Conservation (phyloP, 1,139 yeast genomes). For the Geotrichum fermentans region DNA sequence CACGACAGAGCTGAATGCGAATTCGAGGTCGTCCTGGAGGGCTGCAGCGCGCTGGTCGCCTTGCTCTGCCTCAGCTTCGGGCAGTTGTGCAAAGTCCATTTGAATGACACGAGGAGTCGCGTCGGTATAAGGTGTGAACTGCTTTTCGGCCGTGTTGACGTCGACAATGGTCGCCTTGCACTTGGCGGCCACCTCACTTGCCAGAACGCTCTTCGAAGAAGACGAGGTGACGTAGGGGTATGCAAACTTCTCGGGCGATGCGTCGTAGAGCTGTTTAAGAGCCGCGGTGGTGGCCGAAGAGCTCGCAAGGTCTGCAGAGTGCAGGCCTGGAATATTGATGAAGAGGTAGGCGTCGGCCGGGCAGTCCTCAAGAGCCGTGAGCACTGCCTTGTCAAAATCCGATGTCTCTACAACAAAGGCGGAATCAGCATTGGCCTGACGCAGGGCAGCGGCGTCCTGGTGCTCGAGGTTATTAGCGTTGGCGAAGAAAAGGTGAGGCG, state of each 20-base stretch:
- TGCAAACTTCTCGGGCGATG: slow-evolving; percentile 27
- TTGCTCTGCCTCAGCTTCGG: slow-evolving; percentile 22
- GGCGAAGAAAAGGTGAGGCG: slow-evolving; percentile 21
- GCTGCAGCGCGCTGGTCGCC: slow-evolving; percentile 17
- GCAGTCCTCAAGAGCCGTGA: slow-evolving; percentile 30
- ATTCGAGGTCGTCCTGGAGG: slow-evolving; percentile 31
- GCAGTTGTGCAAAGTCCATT: slow-evolving; percentile 28
- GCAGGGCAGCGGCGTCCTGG: slow-evolving; percentile 12
- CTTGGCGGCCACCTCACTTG: slow-evolving; percentile 25
- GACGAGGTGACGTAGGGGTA: slow-evolving; percentile 19
- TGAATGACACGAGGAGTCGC: slow-evolving; percentile 33
- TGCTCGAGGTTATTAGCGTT: slow-evolving; percentile 14
- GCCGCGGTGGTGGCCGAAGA: slow-evolving; percentile 26
- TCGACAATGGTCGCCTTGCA: slow-evolving; percentile 33
- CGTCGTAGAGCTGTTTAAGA: slow-evolving; percentile 28
- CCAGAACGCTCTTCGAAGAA: slow-evolving; percentile 19
- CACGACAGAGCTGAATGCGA: slow-evolving; percentile 30
- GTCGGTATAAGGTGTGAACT: slow-evolving; percentile 31
- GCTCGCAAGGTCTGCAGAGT: slow-evolving; percentile 33
- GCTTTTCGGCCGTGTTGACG: slow-evolving; percentile 29
- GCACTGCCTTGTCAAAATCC: slow-evolving; percentile 22
- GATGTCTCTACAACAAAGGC: slow-evolving; percentile 15
- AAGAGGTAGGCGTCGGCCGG: slow-evolving; percentile 39
- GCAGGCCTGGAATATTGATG: slow-evolving; percentile 37
- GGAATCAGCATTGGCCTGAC: slow-evolving; percentile 11